Evolutionary conservation across 345 rosid species (phyloP), one percentile per base, ranked within the genome.

Genomic region (Populus nigra): DNA sequence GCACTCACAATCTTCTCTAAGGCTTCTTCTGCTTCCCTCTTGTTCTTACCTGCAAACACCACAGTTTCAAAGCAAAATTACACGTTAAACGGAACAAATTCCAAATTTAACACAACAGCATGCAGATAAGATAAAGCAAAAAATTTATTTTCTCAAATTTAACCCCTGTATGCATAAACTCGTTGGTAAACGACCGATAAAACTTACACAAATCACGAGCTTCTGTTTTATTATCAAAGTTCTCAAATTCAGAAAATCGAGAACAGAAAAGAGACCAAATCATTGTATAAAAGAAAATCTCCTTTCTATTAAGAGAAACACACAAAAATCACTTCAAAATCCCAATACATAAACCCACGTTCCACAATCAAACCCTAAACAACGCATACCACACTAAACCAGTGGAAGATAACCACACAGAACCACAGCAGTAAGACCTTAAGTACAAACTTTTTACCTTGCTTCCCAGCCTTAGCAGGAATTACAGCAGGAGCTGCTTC

Each of bases 1-100:
- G 80, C 85, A 78, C 57, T 84, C 39, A 86, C 87, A 74, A 80
- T 76, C 84, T 91, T 87, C 68, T 86, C 91, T 8, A 86, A 7
- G 4, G 81, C 87, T 69, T 83, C 90, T 66, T 88, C 95, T 41
- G 95, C 87, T 53, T 85, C 95, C 83, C 98, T 89, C 84, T 94
- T 94, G 47, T 43, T 69, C 17, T 45, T 27, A n/a, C 88, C 98
- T 91, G 39, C 33, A 72, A 53, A 18, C 35, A 25, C 63, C 15
- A n/a, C 5, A 59, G 4, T 59, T 59, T n/a, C 17, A 63, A 66
- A 4, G 4, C 3, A 1, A 61, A 16, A 27, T 55, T 65, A 3
- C 5, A 50, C 47, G 12, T 31, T 39, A 50, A 68, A 20, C 72
- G 59, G n/a, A 10, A 5, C 65, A 49, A 45, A 8, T 9, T 25